phyloP scores from a whole-genome alignment of 2,329 filamentous ascomycete genomes.

The Stylonectria norvegica region DNA sequence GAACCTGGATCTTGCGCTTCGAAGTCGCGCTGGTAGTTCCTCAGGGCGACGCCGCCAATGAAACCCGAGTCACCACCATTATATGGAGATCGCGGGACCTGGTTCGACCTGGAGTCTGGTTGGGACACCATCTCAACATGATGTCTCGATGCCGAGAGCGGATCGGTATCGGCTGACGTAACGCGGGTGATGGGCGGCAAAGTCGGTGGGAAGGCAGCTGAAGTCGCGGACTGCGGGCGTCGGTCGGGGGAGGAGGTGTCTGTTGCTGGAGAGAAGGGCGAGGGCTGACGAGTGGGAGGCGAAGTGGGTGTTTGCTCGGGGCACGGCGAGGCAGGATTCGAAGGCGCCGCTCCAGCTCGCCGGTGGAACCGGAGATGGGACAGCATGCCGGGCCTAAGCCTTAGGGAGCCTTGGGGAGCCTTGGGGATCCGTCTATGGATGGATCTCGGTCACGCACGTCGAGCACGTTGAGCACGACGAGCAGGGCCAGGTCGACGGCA shows the following conservation, averaged over 20 bases:
- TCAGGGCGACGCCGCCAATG: slow-evolving; percentile 53
- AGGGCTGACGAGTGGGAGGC: slow-evolving; percentile 36
- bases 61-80: slow-evolving; percentile 42
- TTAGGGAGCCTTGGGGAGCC: no score
- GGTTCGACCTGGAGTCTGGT: slow-evolving; percentile 24
- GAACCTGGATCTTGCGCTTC: slow-evolving; percentile 23
- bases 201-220: slow-evolving; percentile 43
- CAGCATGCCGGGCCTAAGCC: slow-evolving; percentile 39
- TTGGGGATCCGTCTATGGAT: no score
- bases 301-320: slow-evolving; percentile 46
- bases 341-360: slow-evolving; percentile 52
- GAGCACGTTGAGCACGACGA: no score
- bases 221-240: slow-evolving; percentile 33
- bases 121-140: slow-evolving; percentile 22
- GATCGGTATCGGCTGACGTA: slow-evolving; percentile 38
- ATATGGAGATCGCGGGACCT: slow-evolving; percentile 33
- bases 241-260: slow-evolving; percentile 33
- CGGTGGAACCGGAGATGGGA: slow-evolving; percentile 58
- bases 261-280: slow-evolving; percentile 42
- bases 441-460: no score
- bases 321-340: slow-evolving; percentile 52
- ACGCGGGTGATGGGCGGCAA: slow-evolving; percentile 51
- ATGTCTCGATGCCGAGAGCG: slow-evolving; percentile 21
- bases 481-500: slow-evolving; percentile 11
- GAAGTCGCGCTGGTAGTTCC: slow-evolving; percentile 46